Percentiles rank a stretch among this genome's conserved stretches.
Conservation (phyloP, 2,329 filamentous ascomycete genomes). For the Fusarium paranaense region DNA sequence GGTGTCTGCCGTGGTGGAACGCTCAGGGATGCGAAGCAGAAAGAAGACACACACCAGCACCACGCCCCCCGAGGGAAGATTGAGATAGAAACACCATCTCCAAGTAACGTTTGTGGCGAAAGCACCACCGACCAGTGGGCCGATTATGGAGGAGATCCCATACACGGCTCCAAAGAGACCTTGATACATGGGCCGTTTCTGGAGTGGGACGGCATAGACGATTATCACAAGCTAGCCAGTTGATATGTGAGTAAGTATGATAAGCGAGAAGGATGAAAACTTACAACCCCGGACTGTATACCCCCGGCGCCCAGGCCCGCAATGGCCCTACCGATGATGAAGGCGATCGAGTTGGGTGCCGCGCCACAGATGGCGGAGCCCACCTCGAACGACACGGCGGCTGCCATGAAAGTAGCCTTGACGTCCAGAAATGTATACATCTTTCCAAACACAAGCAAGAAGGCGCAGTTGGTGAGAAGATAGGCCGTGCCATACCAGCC, state of each 20-base stretch:
- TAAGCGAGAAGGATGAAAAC: constrained; percentile 13
- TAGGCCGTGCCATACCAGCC: constrained; percentile 51
- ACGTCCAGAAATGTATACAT: constrained; percentile 56
- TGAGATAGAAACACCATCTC: constrained; percentile 54
- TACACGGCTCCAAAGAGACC: constrained; percentile 54
- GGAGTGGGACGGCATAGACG: constrained; percentile 49
- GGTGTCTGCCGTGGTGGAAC: constrained; percentile 34
- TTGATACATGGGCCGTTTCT: constrained; percentile 48
- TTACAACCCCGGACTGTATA: constrained; percentile 61
- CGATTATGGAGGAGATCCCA: constrained; percentile 51
- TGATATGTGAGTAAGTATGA: background rate
- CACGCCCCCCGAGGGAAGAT: constrained; percentile 50
- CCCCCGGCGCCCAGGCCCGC: constrained; percentile 63
- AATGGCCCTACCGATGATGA: constrained; percentile 64
- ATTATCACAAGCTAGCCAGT: constrained; percentile 30
- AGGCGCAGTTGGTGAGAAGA: constrained; percentile 53
- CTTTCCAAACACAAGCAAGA: constrained; percentile 53
- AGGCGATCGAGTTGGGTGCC: constrained; percentile 54
- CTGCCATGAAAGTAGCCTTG: constrained; percentile 43
- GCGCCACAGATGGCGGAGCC: constrained; percentile 49
- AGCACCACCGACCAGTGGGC: constrained; percentile 44
- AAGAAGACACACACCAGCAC: constrained; percentile 42
- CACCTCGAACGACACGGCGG: constrained; percentile 44
- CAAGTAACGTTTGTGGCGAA: constrained; percentile 46
- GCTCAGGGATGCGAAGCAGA: constrained; percentile 30